Conservation (phyloP, 306 rosid genomes). For the Acacia confusa region DNA sequence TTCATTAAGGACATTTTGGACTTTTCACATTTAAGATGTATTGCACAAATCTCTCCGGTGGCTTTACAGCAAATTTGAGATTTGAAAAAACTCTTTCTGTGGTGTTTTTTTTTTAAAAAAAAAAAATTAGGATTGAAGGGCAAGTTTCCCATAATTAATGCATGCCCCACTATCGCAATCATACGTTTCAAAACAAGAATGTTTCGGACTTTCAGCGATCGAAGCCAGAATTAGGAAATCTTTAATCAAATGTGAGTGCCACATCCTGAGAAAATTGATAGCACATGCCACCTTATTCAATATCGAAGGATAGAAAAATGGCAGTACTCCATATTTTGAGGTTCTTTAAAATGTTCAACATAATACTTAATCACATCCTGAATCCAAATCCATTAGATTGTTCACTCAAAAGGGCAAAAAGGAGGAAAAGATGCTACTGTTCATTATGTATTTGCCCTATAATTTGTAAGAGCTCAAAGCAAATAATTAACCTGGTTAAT, state of each 20-base stretch:
- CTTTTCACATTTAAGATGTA: too few species aligned
- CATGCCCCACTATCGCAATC: background rate
- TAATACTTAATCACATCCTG: background rate
- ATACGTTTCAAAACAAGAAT: background rate
- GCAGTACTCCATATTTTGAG: background rate
- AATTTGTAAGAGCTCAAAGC: background rate
- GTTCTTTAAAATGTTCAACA: background rate
- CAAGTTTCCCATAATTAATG: background rate
- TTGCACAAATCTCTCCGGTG: too few species aligned
- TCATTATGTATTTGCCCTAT: background rate
- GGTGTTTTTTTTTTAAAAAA: accelerated
- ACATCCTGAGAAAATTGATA: background rate
- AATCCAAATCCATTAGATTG: background rate
- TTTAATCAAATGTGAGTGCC: background rate
- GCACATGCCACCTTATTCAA: background rate
- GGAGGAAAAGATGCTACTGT: background rate
- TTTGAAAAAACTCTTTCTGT: too few species aligned
- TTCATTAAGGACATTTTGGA: too few species aligned
- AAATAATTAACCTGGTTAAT: background rate
- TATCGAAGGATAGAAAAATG: background rate
- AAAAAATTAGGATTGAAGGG: too few species aligned
- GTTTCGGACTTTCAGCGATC: background rate
- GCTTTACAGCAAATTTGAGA: too few species aligned
- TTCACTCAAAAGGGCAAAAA: background rate
- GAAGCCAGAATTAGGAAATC: background rate